Evolutionary conservation across 2,329 filamentous ascomycete genomes (phyloP), one percentile per base, ranked within the genome.

Genomic region (Fusarium euwallaceae): DNA sequence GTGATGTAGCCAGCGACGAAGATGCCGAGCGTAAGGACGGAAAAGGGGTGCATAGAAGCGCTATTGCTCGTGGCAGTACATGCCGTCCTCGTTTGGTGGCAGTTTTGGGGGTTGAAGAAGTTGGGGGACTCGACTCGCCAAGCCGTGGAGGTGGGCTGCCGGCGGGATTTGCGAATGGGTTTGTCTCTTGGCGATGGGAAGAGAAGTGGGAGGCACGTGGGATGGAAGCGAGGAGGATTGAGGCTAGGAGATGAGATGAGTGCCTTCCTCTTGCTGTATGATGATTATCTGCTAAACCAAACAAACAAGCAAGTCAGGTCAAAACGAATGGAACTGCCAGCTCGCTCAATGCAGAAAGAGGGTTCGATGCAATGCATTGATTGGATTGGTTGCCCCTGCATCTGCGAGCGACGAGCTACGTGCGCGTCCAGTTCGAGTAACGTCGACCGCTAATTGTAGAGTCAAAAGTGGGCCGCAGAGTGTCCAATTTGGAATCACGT

Each of bases 1-100:
- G 97, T 99, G 84, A 96, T 98, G 89, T 99, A 99, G 85, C 97
- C 97, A 87, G 97, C 96, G 89, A 98, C 93, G 88, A 99, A 99
- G 88, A 99, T 98, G 87, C 94, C 95, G 87, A 98, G 92, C 81
- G 95, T 97, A 85, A 98, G 91, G 84, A 96, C 88, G 75, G 96
- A 98, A 88, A 98, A 98, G 81, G 95, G 95, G 95, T 98, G 95
- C 96, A 98, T 98, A 89, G 88, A 76, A 90, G 86, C 85, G 84
- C 81, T 85, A 83, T 82, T 81, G 77, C 74, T 74, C 70, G 69
- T 77, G 82, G 79, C 81, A 80, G 83, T 79, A 82, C 87, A 88
- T 88, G 83, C 85, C 85, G 77, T 78, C 70, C 69, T 67, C 48
- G 64, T 56, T 37, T 36, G 27, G 59, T 43, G 55, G 34, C 27